Conservation (phyloP, 2,329 filamentous ascomycete genomes). For the Chaetomium olivaceum region DNA sequence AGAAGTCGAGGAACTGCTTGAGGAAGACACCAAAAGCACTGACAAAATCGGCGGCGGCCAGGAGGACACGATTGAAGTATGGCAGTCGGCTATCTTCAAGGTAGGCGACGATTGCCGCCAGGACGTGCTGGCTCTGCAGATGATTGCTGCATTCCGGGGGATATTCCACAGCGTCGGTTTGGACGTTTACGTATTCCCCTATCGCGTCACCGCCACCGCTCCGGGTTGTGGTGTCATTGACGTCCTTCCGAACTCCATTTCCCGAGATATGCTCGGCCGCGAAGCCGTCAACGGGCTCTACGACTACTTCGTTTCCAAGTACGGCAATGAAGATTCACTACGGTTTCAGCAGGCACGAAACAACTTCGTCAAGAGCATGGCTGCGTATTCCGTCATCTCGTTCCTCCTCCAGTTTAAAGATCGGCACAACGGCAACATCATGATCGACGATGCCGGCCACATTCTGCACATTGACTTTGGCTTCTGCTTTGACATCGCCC, state of each 20-base stretch:
- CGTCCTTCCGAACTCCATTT: conserved; percentile 95
- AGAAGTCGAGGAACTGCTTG: conserved; percentile 53
- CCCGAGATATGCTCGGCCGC: conserved; percentile 95
- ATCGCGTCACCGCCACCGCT: conserved; percentile 94
- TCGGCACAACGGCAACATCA: conserved; percentile 98
- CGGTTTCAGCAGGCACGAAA: conserved; percentile 91
- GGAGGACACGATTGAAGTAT: conserved; percentile 78
- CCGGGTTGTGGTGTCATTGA: conserved; percentile 98
- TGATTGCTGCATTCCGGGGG: conserved; percentile 95
- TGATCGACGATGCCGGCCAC: conserved; percentile 96
- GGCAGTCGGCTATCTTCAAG: conserved; percentile 99
- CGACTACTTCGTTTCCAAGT: conserved; percentile 97
- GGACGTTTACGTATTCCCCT: conserved; percentile 95
- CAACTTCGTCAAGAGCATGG: conserved; percentile 99
- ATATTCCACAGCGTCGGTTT: conserved; percentile 95
- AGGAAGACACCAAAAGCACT: conserved; percentile 47
- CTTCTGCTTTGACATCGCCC: conserved; percentile 98
- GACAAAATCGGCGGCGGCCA: conserved; percentile 37
- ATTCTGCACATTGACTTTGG: conserved; percentile 99
- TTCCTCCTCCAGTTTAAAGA: conserved; percentile 99
- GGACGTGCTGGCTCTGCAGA: conserved; percentile 92
- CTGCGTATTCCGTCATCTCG: conserved; percentile 94
- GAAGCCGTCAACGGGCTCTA: conserved; percentile 98
- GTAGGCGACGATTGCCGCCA: conserved; percentile 98
- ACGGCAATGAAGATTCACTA: conserved; percentile 93